These are phyloP conservation scores for Podila verticillata DNA, from an alignment of 192 early-diverging fungal genomes.

Conservation along the genomic window DNA sequence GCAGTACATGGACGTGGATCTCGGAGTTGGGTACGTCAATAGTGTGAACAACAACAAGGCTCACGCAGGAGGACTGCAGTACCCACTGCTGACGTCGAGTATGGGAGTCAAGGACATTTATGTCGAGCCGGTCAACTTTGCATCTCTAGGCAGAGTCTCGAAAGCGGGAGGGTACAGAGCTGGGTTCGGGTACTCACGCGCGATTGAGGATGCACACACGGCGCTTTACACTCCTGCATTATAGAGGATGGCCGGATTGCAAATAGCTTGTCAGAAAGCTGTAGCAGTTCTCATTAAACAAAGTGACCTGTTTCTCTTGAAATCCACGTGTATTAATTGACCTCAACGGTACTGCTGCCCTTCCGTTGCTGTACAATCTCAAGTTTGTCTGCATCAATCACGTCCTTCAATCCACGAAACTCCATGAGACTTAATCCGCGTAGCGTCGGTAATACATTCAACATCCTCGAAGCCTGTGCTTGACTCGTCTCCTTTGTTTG, in stretches of 20 bases:
- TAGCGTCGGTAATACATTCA: too few species aligned
- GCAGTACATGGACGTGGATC: conserved; percentile 45
- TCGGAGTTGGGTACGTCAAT: conserved; percentile 46
- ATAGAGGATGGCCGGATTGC: too few species aligned
- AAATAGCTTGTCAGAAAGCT: not conserved
- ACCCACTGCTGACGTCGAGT: conserved; percentile 40
- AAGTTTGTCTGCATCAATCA: too few species aligned
- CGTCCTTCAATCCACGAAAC: too few species aligned
- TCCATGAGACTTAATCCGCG: too few species aligned
- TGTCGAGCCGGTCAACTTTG: conserved; percentile 17
- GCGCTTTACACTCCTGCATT: conserved; percentile 16
- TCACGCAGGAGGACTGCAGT: conserved; percentile 43
- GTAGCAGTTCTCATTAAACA: too few species aligned
- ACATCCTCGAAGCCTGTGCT: too few species aligned
- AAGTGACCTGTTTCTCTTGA: too few species aligned
- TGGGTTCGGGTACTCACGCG: conserved; percentile 40
- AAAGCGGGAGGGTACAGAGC: conserved; percentile 46
- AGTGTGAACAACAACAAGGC: conserved; percentile 55
- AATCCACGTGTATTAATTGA: too few species aligned
- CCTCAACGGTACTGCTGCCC: too few species aligned
- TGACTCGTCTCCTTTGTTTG: too few species aligned
- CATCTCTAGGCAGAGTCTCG: conserved; percentile 15
- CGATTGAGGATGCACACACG: conserved; percentile 43
- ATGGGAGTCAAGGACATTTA: conserved; percentile 49
- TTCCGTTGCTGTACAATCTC: too few species aligned